phyloP scores from a whole-genome alignment of 495 filamentous ascomycete species.

The Aspergillus mulundensis region DNA sequence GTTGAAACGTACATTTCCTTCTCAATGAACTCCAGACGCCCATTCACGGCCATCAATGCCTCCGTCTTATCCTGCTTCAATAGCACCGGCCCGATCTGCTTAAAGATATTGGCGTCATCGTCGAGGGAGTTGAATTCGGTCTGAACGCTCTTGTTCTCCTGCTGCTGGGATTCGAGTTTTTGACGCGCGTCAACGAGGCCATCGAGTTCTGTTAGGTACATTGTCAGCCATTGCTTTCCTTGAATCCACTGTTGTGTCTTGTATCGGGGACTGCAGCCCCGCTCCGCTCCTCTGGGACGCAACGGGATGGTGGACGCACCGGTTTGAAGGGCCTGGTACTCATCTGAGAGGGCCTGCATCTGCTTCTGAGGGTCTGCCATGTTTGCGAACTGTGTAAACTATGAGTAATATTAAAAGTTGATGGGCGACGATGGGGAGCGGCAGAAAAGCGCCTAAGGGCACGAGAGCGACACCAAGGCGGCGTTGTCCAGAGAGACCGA shows the following conservation, averaged over 20 bases:
- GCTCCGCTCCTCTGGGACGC: not conserved
- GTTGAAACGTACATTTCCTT: conserved; percentile 74
- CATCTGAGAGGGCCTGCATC: conserved; percentile 78
- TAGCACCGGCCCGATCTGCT: conserved; percentile 86
- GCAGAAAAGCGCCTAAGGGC: conserved; percentile 19
- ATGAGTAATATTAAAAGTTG: conserved; percentile 18
- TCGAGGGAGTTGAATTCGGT: conserved; percentile 82
- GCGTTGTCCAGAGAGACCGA: conserved; percentile 6
- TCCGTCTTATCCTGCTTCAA: conserved; percentile 90
- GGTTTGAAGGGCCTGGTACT: conserved; percentile 81
- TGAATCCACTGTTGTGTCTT: no score
- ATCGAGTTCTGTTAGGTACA: conserved; percentile 62
- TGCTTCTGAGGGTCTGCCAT: conserved; percentile 58
- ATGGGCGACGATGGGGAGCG: conserved; percentile 11
- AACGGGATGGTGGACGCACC: conserved; percentile 41
- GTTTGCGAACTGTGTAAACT: conserved; percentile 8
- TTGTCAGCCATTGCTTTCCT: not conserved
- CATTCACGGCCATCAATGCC: conserved; percentile 82
- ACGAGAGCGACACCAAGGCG: conserved; percentile 11
- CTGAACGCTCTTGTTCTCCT: conserved; percentile 87
- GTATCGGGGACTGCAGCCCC: not conserved
- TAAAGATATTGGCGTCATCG: conserved; percentile 86
- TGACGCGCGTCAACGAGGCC: conserved; percentile 74
- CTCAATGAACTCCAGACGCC: conserved; percentile 84
- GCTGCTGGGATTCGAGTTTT: conserved; percentile 87